Conservation (phyloP, 179 eudicot genomes). For the Pouteria campechiana region DNA sequence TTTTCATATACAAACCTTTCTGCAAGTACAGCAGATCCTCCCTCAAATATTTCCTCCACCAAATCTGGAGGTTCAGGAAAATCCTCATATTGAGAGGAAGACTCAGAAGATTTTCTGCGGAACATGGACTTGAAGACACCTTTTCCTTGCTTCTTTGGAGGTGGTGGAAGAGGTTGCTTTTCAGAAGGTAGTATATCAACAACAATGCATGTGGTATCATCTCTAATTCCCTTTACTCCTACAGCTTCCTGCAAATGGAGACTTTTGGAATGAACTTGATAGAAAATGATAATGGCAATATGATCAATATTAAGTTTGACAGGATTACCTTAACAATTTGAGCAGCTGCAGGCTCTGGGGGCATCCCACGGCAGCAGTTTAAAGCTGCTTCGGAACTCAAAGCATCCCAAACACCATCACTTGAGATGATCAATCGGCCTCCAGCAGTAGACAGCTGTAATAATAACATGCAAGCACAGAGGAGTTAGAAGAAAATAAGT, state of each 20-base stretch:
- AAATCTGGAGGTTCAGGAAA: constrained; percentile 57
- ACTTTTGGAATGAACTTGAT: neutral
- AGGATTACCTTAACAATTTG: constrained; percentile 67
- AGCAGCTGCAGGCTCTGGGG: constrained; percentile 81
- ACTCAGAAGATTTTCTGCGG: constrained; percentile 50
- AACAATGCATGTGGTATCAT: constrained; percentile 95
- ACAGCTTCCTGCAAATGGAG: constrained; percentile 68
- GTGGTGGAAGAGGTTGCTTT: constrained; percentile 50
- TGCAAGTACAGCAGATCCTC: constrained; percentile 88
- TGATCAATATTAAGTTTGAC: neutral
- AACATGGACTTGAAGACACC: constrained; percentile 78
- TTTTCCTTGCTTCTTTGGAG: constrained; percentile 71
- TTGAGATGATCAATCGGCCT: constrained; percentile 76
- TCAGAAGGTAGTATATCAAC: constrained; percentile 63
- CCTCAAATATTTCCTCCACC: constrained; percentile 87
- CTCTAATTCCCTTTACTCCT: constrained; percentile 73
- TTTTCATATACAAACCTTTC: constrained; percentile 65
- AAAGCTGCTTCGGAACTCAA: constrained; percentile 71
- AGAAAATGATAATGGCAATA: neutral
- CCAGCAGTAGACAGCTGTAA: constrained; percentile 78
- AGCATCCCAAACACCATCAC: constrained; percentile 99
- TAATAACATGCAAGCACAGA: neutral
- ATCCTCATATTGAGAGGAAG: constrained; percentile 40
- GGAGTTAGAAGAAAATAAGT: neutral
- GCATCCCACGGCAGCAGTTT: constrained; percentile 80